Evolutionary conservation across 2,329 filamentous ascomycete species (phyloP), one percentile per base, ranked within the genome.

Genomic region (Tolypocladium sp.): DNA sequence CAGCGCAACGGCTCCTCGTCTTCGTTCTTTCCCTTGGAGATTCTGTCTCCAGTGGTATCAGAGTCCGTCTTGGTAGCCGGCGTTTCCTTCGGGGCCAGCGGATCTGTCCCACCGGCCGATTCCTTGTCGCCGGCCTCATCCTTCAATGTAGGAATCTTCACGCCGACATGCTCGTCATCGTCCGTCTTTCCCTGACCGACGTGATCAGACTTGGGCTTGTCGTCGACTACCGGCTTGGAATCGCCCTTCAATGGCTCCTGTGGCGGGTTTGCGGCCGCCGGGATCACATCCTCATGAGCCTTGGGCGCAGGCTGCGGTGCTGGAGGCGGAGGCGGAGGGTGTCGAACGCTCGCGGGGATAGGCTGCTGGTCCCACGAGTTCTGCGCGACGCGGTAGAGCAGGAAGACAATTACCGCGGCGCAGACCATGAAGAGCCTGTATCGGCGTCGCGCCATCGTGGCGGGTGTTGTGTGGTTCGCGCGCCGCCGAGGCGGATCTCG

Each of bases 401-500:
- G 75, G 61, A 87, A 74, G 56, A 84, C 71, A 56, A 84, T 71
- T 59, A 86, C 69, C 62, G 82, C 71, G 58, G 84, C 79, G 65
- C 80, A 80, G 61, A 84, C 68, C 40, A 84, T 70, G 62, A 87
- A 85, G 59, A 85, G 76, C 60, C 86, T 81, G 67, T 87, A 87
- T 68, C 85, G 78, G 65, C 86, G 77, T 57, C 86, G 82, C 60
- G 82, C 71, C 80, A 88, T 85, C 66, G 67, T 71, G 64, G 57
- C 33, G 46, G 57, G 15, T 35, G 25, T 35, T 20, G n/a, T 10
- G 27, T 3, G 27, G 27, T 30, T 42, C 9, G 17, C 55, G 40
- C 40, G 38, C 40, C n/a, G 53, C 37, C 37, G 25, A 33, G 27
- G 49, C 49, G 49, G 30, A 35, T 35, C 30, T 35, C 49, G 15